Base-by-base conservation (phyloP, 164 flowering plant genomes). In the Hamamelis virginiana region DNA sequence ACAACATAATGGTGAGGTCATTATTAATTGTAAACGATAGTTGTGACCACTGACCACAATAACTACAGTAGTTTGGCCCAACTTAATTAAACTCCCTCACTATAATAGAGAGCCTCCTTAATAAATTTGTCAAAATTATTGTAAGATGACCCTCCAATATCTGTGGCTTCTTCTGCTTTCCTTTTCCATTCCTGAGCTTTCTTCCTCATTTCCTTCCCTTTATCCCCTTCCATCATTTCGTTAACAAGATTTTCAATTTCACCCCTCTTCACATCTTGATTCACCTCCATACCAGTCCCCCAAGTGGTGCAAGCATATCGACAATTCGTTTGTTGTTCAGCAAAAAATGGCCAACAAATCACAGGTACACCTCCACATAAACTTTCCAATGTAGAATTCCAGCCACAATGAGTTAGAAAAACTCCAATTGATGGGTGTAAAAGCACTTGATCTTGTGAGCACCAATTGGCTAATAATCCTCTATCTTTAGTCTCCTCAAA, bases 131-230 rank as follows among this genome's bases (percentile, higher is more conserved):
- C 55, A 22, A 64, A 64, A 26, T 64, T 28, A 12, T 25, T 46
- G 3, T 9, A 46, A 15, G 67, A 27, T 23, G 67, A 64, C 11
- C 55, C 67, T 8, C 67, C 67, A 13, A 46, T 9, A 64, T 22
- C 38, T 8, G 55, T 25, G 28, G 67, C 67, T 25, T 48, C 67
- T 33, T 64, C 19, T 16, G 33, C 67, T 51, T 64, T 64, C 55
- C 28, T 23, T 55, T 28, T 46, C 67, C 67, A 64, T 28, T 64
- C 67, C 38, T 45, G 26, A 5, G 38, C 67, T 1, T 46, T 64
- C n/a, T 18, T 64, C 43, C 55, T 64, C 55, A 64, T 22, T 28
- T 64, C n/a, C 67, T 27, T 64, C n/a, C 67, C 67, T n/a, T 64
- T 46, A 22, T 64, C 67, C 8, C 67, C 9, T 47, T 64, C 67